Evolutionary conservation across 805 yeast genomes (phyloP), one percentile per base, ranked within the genome.

Genomic region (Wickerhamomyces silvicola): DNA sequence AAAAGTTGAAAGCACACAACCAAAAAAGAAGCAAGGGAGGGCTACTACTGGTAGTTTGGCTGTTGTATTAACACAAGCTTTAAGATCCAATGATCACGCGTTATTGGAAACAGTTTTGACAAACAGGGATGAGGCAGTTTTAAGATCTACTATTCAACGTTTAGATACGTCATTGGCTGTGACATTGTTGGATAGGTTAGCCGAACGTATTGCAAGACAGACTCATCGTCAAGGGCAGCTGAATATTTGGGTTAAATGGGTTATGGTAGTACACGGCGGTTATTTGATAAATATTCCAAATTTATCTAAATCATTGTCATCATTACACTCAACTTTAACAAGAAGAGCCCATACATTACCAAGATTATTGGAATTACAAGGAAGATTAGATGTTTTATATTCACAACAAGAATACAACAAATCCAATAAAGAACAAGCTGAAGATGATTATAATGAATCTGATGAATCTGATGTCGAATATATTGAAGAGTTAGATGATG

Each of bases 241-340:
- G 36, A 70, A 73, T 24, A 58, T 73, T 5, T 92, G 97, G 97
- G 75, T 90, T 34, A 83, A 85, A 55, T 86, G 94, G 88, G 64
- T 86, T 17, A 64, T 92, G 49, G 70, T 90, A 27, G 65, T 76
- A 5, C 94, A 86, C 54, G 97, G 97, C 28, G 85, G 84, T 1
- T 71, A 78, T 41, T 62, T 67, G 31, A 59, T 59, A 23, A 50
- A 57, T 24, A 52, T 62, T 23, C 64, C 65, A 35, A 64, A 75
- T 34, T 66, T 78, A 35, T 63, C 75, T 33, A 72, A 66, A 23
- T 63, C 76, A 15, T 60, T 87, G 37, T 73, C 80, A 9, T 62
- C 76, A 2, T 58, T 90, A 38, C 81, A 81, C 49, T 62, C 78
- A 6, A 76, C 83, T 4, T 62, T 92, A 24, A 61, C 68, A 12